Evolutionary conservation across 345 rosid genomes (phyloP).

Genomic region (Ceriops zippeliana): DNA sequence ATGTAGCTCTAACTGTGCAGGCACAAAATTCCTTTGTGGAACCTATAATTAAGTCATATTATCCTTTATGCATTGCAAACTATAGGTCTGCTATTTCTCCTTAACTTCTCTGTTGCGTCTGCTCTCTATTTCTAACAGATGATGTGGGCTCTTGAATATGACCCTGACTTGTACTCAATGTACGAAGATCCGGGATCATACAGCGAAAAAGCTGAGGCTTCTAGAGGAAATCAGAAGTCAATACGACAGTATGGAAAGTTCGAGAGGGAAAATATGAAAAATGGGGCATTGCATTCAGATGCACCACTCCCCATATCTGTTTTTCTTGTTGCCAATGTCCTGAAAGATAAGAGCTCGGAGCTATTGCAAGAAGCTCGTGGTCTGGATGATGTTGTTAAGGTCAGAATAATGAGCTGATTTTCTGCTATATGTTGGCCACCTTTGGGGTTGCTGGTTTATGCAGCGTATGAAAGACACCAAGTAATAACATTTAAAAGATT

Average conservation of each 20-base stretch:
- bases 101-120: conserved; percentile 1
- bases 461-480: not conserved
- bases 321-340: conserved; percentile 93
- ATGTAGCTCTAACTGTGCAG: not conserved
- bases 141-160: conserved; percentile 99
- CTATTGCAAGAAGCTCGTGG: conserved; percentile 84
- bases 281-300: conserved; percentile 44
- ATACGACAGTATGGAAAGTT: conserved; percentile 73
- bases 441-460: not conserved
- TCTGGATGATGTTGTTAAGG: conserved; percentile 94
- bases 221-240: conserved; percentile 58
- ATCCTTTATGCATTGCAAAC: not conserved
- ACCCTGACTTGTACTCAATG: conserved; percentile 67
- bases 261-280: conserved; percentile 83
- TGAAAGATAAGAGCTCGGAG: conserved; percentile 89
- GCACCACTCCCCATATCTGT: conserved; percentile 87
- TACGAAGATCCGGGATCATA: conserved; percentile 61
- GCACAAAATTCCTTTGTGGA: too few relatives aligned
- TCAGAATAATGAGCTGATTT: conserved; percentile 20
- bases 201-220: conserved; percentile 46
- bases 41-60: too few relatives aligned
- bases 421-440: not conserved
- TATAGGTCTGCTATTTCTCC: not conserved
- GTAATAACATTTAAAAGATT: not conserved
- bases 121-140: conserved; percentile 48